Evolutionary conservation across 2,329 filamentous ascomycete species (phyloP).

Genomic region (Nemania bipapillata): DNA sequence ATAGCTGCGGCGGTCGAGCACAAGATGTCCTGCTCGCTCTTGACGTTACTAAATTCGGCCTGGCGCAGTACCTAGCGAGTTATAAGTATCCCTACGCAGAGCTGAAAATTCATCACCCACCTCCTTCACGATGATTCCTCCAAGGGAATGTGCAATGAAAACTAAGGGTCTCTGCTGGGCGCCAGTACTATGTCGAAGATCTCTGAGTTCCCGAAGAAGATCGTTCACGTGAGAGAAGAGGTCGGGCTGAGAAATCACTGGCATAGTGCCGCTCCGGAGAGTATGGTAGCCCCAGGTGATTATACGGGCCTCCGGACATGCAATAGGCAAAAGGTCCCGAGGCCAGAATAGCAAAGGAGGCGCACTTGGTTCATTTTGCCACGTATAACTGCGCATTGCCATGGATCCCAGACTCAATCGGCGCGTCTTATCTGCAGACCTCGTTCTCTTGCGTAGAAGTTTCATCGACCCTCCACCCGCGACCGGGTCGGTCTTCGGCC

Average conservation of each 20-base stretch:
- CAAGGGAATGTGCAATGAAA: conserved; percentile 35
- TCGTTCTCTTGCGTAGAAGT: conserved; percentile 15
- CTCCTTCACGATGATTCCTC: conserved; percentile 34
- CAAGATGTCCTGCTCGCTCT: conserved; percentile 22
- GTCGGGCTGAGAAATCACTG: conserved; percentile 24
- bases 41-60: conserved; percentile 18
- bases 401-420: not conserved
- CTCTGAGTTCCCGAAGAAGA: conserved; percentile 24
- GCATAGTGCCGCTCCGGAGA: conserved; percentile 16
- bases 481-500: not conserved
- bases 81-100: conserved; percentile 16
- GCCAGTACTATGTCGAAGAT: not conserved
- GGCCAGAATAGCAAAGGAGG: conserved; percentile 27
- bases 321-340: conserved; percentile 26
- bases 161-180: conserved; percentile 25
- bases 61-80: conserved; percentile 25
- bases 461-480: conserved; percentile 13
- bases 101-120: conserved; percentile 6
- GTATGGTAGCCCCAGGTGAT: conserved; percentile 36
- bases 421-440: conserved; percentile 4
- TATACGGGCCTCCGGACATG: conserved; percentile 31
- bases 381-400: not conserved
- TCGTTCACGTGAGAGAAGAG: conserved; percentile 32
- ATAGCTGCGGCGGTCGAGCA: conserved; percentile 29
- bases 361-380: conserved; percentile 1